Conservation (phyloP, 2,329 filamentous ascomycete species). For the Aureobasidium leucospermi region DNA sequence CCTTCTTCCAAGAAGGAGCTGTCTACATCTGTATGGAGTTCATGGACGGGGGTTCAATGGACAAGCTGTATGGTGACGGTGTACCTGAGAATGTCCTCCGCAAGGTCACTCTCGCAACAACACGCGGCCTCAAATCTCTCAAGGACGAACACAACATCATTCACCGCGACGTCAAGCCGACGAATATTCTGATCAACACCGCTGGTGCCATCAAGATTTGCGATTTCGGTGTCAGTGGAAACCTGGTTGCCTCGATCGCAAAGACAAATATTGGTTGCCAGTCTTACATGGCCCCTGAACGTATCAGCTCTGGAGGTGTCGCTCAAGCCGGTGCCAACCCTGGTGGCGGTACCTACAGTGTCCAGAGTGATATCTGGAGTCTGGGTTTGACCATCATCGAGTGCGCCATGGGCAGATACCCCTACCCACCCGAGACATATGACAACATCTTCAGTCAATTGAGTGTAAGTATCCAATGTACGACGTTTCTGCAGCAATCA, state of each 20-base stretch:
- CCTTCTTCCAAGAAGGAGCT: slow-evolving; percentile 97
- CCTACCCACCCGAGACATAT: slow-evolving; percentile 94
- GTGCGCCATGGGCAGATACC: slow-evolving; percentile 88
- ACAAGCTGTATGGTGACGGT: slow-evolving; percentile 87
- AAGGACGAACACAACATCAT: slow-evolving; percentile 99
- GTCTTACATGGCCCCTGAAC: slow-evolving; percentile 97
- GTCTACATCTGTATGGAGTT: slow-evolving; percentile 99
- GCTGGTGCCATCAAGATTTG: slow-evolving; percentile 94
- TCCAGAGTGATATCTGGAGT: slow-evolving; percentile 98
- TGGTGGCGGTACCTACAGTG: slow-evolving; percentile 82
- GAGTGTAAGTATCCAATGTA: slow-evolving; percentile 59
- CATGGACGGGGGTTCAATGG: slow-evolving; percentile 97
- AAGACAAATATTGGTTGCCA: slow-evolving; percentile 99
- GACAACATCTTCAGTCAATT: slow-evolving; percentile 98
- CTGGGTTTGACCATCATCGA: slow-evolving; percentile 91
- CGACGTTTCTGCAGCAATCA: background rate
- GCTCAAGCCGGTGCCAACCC: slow-evolving; percentile 61
- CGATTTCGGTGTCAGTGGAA: slow-evolving; percentile 95
- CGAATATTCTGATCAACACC: slow-evolving; percentile 92
- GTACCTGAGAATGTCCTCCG: slow-evolving; percentile 81
- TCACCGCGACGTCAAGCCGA: slow-evolving; percentile 95
- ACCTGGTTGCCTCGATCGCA: slow-evolving; percentile 92
- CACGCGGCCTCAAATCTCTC: slow-evolving; percentile 82
- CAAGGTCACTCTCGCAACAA: slow-evolving; percentile 84
- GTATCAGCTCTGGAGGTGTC: slow-evolving; percentile 81